Evolutionary conservation across 805 yeast genomes (phyloP).

Genomic region (Candida berthetii): DNA sequence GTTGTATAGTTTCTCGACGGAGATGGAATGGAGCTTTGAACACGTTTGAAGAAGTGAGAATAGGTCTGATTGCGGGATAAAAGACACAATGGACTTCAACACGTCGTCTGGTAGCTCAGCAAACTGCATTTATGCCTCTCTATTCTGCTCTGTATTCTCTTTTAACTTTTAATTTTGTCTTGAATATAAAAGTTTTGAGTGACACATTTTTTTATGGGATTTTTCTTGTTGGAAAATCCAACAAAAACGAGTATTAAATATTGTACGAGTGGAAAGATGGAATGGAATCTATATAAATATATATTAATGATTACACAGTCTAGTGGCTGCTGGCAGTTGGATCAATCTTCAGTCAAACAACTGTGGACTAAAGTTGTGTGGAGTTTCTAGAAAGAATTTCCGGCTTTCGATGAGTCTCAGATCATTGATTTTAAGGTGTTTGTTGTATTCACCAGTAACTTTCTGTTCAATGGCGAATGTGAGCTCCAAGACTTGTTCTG

Average conservation of each 20-base stretch:
- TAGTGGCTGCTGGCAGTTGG: too few species aligned
- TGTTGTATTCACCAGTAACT: slow-evolving; percentile 6
- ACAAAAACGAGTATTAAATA: too few species aligned
- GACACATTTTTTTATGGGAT: too few species aligned
- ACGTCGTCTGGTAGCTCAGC: background rate
- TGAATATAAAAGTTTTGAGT: too few species aligned
- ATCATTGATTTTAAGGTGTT: slow-evolving; percentile 29
- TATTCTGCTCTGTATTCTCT: background rate
- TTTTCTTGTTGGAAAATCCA: too few species aligned
- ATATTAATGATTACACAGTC: too few species aligned
- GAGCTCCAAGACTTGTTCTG: slow-evolving; percentile 33
- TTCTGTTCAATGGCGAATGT: slow-evolving; percentile 25
- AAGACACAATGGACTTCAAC: slow-evolving; percentile 12
- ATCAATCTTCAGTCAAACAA: background rate
- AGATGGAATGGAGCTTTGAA: slow-evolving; percentile 23
- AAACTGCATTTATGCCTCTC: background rate
- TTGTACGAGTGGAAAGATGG: too few species aligned
- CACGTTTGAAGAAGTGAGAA: slow-evolving; percentile 25
- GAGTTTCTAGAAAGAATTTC: slow-evolving; percentile 18
- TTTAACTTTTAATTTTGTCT: background rate
- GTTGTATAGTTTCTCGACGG: slow-evolving; percentile 28
- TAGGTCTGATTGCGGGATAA: slow-evolving; percentile 34
- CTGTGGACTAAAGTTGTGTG: slow-evolving; percentile 1
- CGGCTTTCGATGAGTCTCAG: slow-evolving; percentile 38
- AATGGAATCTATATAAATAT: too few species aligned